Percentiles rank a stretch among this genome's conserved stretches.
Conservation (phyloP, 805 yeast species). For the Candida berthetii region DNA sequence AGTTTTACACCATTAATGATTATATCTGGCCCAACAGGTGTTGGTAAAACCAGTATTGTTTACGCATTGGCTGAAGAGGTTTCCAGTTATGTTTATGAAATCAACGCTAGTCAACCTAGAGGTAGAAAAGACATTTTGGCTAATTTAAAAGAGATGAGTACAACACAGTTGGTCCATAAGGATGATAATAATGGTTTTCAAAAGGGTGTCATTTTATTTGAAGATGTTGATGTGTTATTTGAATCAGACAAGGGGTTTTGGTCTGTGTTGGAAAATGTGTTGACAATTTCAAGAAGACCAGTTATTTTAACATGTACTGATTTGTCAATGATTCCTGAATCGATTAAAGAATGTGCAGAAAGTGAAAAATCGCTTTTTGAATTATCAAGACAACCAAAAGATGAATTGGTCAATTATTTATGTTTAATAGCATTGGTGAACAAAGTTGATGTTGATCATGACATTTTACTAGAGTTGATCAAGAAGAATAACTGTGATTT, state of each 20-base stretch:
- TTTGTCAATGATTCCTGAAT: conserved; percentile 38
- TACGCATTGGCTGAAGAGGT: conserved; percentile 59
- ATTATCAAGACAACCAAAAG: conserved; percentile 14
- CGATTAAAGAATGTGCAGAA: conserved; percentile 37
- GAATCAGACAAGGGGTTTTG: conserved; percentile 77
- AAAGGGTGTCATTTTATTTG: conserved; percentile 69
- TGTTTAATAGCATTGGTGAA: conserved; percentile 31
- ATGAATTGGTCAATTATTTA: conserved; percentile 29
- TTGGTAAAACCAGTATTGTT: conserved; percentile 74
- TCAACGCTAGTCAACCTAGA: conserved; percentile 70
- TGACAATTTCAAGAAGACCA: conserved; percentile 61
- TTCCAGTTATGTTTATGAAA: conserved; percentile 72
- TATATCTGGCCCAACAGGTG: conserved; percentile 64
- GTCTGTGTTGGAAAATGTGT: conserved; percentile 57
- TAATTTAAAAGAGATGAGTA: conserved; percentile 69
- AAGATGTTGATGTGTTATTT: conserved; percentile 79
- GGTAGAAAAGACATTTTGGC: conserved; percentile 64
- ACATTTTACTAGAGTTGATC: conserved; percentile 23
- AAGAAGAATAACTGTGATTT: conserved; percentile 30
- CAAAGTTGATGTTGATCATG: conserved; percentile 26
- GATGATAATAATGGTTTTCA: conserved; percentile 28
- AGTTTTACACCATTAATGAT: conserved; percentile 58
- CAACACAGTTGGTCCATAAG: conserved; percentile 72
- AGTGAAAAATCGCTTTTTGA: conserved; percentile 34
- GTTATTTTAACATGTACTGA: conserved; percentile 61